Conservation (phyloP, 257 asterid genomes). For the Solanum appendiculatum region DNA sequence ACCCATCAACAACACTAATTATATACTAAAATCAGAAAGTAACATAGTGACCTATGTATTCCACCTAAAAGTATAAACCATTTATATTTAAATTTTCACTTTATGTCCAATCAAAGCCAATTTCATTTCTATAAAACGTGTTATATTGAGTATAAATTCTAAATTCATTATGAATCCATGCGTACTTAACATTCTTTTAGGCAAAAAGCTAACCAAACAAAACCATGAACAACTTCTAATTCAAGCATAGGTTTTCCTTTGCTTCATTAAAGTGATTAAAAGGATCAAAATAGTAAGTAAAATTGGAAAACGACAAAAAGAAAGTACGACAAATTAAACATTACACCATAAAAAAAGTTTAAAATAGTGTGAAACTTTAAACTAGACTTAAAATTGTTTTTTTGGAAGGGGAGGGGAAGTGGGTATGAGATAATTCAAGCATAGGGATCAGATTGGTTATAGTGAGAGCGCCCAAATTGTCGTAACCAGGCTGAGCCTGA, state of each 20-base stretch:
- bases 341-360: too few species aligned
- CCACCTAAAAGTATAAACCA: background rate
- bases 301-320: background rate
- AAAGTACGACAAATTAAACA: too few species aligned
- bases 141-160: background rate
- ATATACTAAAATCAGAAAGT: background rate
- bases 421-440: too few species aligned
- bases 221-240: background rate
- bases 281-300: background rate
- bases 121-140: background rate
- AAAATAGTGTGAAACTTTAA: too few species aligned
- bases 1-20: background rate
- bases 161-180: background rate
- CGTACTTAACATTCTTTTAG: background rate
- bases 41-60: background rate
- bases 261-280: background rate
- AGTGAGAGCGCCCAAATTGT: slow-evolving; percentile 40
- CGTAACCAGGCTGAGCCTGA: slow-evolving; percentile 55
- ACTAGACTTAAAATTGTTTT: too few species aligned
- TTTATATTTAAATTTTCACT: background rate
- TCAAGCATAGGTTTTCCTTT: background rate
- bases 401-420: background rate
- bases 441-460: slow-evolving; percentile 26
- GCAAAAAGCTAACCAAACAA: background rate
- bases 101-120: background rate